Conservation (phyloP, 345 rosid genomes). For the Microthlaspi erraticum region DNA sequence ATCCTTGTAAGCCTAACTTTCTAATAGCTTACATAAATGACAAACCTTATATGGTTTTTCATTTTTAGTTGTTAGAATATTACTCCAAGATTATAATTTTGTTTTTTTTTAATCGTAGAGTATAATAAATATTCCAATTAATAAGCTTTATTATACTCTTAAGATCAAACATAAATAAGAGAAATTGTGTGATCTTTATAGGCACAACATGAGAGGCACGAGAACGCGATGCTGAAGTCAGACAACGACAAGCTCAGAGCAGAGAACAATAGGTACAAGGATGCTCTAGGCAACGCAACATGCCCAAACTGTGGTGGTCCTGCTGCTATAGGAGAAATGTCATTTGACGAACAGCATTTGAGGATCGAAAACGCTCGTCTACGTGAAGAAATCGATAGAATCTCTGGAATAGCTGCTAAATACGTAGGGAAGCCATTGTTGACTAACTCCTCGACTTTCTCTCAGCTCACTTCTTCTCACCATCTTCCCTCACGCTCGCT, state of each 20-base stretch:
- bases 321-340: slow-evolving; percentile 88
- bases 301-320: slow-evolving; percentile 94
- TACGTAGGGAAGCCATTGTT: slow-evolving; percentile 74
- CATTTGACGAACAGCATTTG: slow-evolving; percentile 95
- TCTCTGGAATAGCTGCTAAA: slow-evolving; percentile 83
- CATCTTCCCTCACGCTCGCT: slow-evolving; percentile 59
- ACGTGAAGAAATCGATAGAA: slow-evolving; percentile 90
- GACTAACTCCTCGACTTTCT: slow-evolving; percentile 51
- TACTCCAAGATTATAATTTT: neutral
- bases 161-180: neutral
- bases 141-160: neutral
- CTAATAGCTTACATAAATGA: neutral
- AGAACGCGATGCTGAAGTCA: slow-evolving; percentile 74
- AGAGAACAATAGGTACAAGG: slow-evolving; percentile 80
- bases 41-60: neutral
- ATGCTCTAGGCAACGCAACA: slow-evolving; percentile 72
- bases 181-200: slow-evolving; percentile 28
- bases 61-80: too few species aligned
- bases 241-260: slow-evolving; percentile 89
- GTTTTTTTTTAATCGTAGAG: neutral
- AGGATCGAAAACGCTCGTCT: slow-evolving; percentile 89
- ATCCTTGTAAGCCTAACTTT: neutral
- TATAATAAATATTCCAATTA: neutral
- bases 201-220: slow-evolving; percentile 91
- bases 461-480: slow-evolving; percentile 53